Evolutionary conservation across 2,329 filamentous ascomycete species (phyloP).

Genomic region (Cylindrodendrum hubeiense): DNA sequence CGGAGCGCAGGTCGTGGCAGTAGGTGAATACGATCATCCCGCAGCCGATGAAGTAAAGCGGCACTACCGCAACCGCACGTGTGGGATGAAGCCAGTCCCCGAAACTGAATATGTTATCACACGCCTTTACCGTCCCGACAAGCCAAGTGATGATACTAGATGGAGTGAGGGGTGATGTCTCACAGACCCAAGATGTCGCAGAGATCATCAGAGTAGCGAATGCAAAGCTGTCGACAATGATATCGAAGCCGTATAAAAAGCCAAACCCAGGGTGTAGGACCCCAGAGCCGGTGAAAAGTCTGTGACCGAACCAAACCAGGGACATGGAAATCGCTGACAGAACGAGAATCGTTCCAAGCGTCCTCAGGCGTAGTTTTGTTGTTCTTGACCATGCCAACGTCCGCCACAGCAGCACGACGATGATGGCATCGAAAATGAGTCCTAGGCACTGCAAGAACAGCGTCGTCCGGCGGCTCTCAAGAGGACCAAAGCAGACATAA

Average conservation of each 20-base stretch:
- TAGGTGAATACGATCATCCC: constrained; percentile 60
- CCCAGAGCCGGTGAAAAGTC: constrained; percentile 43
- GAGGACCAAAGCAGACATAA: constrained; percentile 61
- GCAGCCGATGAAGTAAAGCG: constrained; percentile 53
- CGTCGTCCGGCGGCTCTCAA: constrained; percentile 54
- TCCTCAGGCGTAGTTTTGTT: constrained; percentile 59
- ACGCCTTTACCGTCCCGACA: constrained; percentile 53
- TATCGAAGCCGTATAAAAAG: constrained; percentile 62
- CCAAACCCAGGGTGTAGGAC: constrained; percentile 51
- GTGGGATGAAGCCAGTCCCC: constrained; percentile 62
- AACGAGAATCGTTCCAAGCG: constrained; percentile 57
- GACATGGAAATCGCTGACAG: constrained; percentile 54
- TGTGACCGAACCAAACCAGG: constrained; percentile 51
- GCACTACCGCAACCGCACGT: constrained; percentile 50
- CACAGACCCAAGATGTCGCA: constrained; percentile 59
- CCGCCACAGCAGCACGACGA: constrained; percentile 64
- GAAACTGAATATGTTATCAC: constrained; percentile 51
- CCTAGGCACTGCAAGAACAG: constrained; percentile 58
- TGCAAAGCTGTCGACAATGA: constrained; percentile 61
- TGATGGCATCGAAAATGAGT: constrained; percentile 59
- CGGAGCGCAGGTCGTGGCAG: constrained; percentile 55
- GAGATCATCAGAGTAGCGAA: constrained; percentile 60
- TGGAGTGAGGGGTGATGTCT: constrained; percentile 59
- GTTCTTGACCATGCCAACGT: constrained; percentile 64
- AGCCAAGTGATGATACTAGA: constrained; percentile 58